Conservation (phyloP, 129 eudicot species). For the Ambrosia trifida region DNA sequence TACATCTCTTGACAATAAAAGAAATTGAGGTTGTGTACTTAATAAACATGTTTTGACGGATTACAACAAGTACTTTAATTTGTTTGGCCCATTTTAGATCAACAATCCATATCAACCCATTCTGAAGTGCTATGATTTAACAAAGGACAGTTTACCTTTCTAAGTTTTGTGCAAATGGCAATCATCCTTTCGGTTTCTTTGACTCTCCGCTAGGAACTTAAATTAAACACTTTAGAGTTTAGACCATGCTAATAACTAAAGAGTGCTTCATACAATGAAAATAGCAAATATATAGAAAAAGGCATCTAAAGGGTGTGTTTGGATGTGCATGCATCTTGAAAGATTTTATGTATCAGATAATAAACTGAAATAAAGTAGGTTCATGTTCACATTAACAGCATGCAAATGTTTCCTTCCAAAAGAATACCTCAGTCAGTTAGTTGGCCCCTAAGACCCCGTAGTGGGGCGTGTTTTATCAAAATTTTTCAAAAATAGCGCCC, state of each 20-base stretch:
- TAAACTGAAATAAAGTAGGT: conserved; percentile 87
- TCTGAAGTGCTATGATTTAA: not conserved
- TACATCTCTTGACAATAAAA: not conserved
- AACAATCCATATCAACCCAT: not conserved
- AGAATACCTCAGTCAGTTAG: too few relatives aligned
- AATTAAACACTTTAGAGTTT: conserved; percentile 11
- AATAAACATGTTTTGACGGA: not conserved
- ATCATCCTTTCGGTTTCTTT: conserved; percentile 99
- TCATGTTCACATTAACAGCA: conserved; percentile 94
- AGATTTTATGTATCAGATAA: conserved; percentile 89
- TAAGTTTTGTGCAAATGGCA: conserved; percentile 95
- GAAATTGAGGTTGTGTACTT: not conserved
- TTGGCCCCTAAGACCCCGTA: too few relatives aligned
- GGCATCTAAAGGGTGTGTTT: conserved; percentile 5
- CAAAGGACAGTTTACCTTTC: conserved; percentile 55
- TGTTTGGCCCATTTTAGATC: not conserved
- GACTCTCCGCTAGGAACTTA: conserved; percentile 99
- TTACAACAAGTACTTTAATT: not conserved
- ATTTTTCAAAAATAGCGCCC: too few relatives aligned
- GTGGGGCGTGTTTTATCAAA: too few relatives aligned
- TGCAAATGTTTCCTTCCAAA: conserved; percentile 71
- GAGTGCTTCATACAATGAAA: too few relatives aligned
- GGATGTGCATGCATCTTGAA: conserved; percentile 57
- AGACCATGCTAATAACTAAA: not conserved
- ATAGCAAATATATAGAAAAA: conserved; percentile 4